Evolutionary conservation across 176 grass and related monocot genomes (phyloP).

Genomic region (Guadua angustifolia): DNA sequence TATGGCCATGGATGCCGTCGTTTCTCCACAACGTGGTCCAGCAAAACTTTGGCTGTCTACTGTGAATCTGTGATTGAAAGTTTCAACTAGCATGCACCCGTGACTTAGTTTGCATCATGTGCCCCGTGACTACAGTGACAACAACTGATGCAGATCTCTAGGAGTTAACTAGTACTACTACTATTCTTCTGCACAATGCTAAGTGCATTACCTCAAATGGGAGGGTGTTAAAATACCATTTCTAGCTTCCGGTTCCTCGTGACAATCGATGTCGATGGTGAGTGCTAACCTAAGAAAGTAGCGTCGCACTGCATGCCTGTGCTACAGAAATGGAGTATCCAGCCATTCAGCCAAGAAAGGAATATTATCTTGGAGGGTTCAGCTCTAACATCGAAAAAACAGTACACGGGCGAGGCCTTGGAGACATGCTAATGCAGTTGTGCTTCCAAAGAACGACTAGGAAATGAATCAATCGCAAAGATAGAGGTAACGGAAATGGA

Average conservation of each 20-base stretch:
- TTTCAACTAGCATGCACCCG: background rate
- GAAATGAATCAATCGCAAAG: background rate
- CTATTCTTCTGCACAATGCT: background rate
- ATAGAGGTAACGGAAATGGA: background rate
- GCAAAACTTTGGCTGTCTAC: background rate
- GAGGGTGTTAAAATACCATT: background rate
- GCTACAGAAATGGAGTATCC: background rate
- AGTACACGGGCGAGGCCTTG: background rate
- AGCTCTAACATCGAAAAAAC: background rate
- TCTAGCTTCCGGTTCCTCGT: background rate
- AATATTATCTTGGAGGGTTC: background rate
- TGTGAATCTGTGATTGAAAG: conserved; percentile 32
- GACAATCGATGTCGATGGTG: background rate
- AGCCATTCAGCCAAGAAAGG: background rate
- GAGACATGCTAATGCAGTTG: too few species aligned
- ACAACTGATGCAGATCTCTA: conserved; percentile 19
- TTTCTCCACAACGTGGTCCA: background rate
- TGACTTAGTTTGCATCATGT: conserved; percentile 13
- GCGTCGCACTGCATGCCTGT: background rate
- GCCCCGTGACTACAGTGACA: conserved; percentile 39
- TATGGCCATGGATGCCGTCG: background rate
- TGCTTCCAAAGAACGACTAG: background rate
- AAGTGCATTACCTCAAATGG: background rate
- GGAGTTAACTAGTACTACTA: conserved; percentile 15
- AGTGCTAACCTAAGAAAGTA: background rate